Conservation (phyloP, 192 early-diverging fungal genomes). For the Paraglomus brasilianum region DNA sequence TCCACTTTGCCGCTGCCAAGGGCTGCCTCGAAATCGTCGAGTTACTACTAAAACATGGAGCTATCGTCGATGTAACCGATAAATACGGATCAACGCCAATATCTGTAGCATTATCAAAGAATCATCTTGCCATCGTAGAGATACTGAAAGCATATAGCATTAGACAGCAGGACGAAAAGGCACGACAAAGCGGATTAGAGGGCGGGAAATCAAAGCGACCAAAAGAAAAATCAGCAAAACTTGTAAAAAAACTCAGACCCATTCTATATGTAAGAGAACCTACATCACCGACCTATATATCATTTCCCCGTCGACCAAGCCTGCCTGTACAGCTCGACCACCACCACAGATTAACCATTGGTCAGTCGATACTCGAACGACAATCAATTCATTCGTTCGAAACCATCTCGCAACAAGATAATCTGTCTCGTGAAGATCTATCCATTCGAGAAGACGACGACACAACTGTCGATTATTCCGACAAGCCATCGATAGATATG, state of each 20-base stretch:
- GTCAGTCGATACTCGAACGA: background rate
- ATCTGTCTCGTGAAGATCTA: background rate
- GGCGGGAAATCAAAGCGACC: background rate
- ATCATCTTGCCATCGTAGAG: conserved; percentile 48
- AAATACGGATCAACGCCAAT: conserved; percentile 56
- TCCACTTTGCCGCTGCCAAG: conserved; percentile 83
- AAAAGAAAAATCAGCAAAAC: conserved; percentile 10
- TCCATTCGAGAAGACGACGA: background rate
- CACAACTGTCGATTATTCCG: background rate
- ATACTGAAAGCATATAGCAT: background rate
- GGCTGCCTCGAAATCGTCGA: conserved; percentile 62
- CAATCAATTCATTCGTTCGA: background rate
- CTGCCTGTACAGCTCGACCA: conserved; percentile 1
- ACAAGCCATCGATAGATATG: conserved; percentile 7
- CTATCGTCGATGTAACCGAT: conserved; percentile 57
- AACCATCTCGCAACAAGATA: background rate
- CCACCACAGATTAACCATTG: background rate
- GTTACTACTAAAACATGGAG: conserved; percentile 61
- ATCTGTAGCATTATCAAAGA: conserved; percentile 49
- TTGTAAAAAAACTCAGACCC: background rate
- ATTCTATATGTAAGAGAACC: background rate
- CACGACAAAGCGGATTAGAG: background rate
- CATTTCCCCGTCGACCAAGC: background rate
- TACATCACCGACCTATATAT: background rate
- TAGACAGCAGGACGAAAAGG: background rate